phyloP scores from a whole-genome alignment of 2,329 filamentous ascomycete species.

The Escovopsis sp. region DNA sequence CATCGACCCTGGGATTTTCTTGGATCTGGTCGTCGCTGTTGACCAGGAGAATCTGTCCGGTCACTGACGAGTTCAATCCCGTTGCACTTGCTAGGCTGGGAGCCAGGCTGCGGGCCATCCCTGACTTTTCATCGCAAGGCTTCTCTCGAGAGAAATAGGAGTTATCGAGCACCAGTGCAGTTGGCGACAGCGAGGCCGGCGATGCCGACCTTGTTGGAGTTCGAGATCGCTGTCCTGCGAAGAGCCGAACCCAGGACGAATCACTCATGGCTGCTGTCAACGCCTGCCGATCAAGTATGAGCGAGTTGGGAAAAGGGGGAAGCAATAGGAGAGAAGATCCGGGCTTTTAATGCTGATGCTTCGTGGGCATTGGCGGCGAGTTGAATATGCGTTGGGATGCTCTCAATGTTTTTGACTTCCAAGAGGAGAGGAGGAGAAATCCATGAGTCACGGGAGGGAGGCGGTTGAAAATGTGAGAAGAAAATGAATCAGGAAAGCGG shows the following conservation, averaged over 20 bases:
- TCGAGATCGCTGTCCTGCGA: slow-evolving; percentile 12
- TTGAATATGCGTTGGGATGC: no score
- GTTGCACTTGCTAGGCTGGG: not conserved
- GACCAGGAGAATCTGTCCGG: slow-evolving; percentile 7
- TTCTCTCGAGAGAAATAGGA: not conserved
- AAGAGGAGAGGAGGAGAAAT: no score
- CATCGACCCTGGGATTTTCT: slow-evolving; percentile 27
- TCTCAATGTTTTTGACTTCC: no score
- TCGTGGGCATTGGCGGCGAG: no score
- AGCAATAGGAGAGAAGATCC: not conserved
- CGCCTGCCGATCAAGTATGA: not conserved
- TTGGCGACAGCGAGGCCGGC: slow-evolving; percentile 10
- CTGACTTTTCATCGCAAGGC: not conserved
- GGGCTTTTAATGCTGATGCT: no score
- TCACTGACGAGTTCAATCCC: not conserved
- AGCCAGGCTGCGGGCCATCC: not conserved
- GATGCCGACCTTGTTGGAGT: slow-evolving; percentile 8
- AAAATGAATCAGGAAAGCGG: no score
- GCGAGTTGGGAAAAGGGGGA: not conserved
- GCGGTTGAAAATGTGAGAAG: no score
- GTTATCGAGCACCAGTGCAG: slow-evolving; percentile 1
- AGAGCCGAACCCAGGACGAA: slow-evolving; percentile 12
- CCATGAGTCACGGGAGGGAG: no score
- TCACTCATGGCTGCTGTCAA: slow-evolving; percentile 10
- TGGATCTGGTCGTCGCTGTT: slow-evolving; percentile 13